phyloP scores from a whole-genome alignment of 805 yeast species.

The Ogataea trehaloabstinens region DNA sequence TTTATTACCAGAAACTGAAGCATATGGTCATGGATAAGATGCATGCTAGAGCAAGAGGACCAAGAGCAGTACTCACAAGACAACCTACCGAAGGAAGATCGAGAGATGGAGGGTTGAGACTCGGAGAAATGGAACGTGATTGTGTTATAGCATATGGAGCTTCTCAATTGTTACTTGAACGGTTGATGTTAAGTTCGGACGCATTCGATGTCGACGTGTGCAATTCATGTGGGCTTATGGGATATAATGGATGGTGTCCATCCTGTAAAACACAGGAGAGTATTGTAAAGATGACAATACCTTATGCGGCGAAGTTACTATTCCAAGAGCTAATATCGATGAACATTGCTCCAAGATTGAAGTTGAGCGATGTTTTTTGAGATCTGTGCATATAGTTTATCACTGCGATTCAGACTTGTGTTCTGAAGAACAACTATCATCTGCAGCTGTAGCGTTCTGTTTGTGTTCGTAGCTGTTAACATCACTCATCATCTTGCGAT shows the following conservation, averaged over 20 bases:
- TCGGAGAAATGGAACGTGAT: conserved; percentile 99
- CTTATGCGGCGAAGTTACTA: conserved; percentile 95
- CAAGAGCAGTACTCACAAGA: conserved; percentile 95
- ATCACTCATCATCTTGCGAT: too few species aligned
- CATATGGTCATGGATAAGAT: conserved; percentile 98
- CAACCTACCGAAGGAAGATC: conserved; percentile 99
- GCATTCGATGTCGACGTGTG: conserved; percentile 97
- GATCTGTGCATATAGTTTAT: neutral
- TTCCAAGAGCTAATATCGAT: conserved; percentile 97
- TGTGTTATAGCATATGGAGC: conserved; percentile 99
- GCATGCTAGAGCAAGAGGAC: conserved; percentile 99
- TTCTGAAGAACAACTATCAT: too few species aligned
- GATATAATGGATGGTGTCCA: conserved; percentile 97
- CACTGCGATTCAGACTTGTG: conserved; percentile 1
- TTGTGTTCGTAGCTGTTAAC: too few species aligned
- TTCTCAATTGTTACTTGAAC: conserved; percentile 86
- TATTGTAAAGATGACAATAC: conserved; percentile 91
- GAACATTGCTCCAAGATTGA: conserved; percentile 97
- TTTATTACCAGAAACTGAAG: conserved; percentile 95
- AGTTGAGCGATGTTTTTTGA: conserved; percentile 80
- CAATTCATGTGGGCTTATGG: conserved; percentile 93
- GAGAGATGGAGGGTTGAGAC: conserved; percentile 96
- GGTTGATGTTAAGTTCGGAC: conserved; percentile 95
- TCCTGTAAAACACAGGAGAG: conserved; percentile 86
- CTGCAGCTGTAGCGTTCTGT: too few species aligned